A percentile compares a stretch with the other conserved stretches of the same genome.
phyloP scores from a whole-genome alignment of 2,329 filamentous ascomycete genomes.

The Dactylonectria macrodidyma region DNA sequence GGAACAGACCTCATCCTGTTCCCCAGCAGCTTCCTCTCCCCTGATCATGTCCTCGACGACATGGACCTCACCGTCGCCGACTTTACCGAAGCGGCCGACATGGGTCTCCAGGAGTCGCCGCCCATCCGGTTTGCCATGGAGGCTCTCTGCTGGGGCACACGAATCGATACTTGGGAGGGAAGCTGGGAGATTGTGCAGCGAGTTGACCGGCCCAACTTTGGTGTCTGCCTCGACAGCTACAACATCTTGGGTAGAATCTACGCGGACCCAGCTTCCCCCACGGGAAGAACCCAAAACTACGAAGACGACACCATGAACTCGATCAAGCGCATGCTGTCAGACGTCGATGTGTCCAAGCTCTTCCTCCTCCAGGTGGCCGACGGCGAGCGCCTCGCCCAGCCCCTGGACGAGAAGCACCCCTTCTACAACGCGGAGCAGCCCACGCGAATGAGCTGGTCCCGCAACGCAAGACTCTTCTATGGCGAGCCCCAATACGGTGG shows the following conservation, averaged over 20 bases:
- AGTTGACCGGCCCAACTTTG: constrained; percentile 80
- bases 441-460: constrained; percentile 80
- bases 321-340: constrained; percentile 66
- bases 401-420: constrained; percentile 67
- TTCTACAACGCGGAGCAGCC: constrained; percentile 55
- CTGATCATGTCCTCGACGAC: constrained; percentile 60
- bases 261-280: constrained; percentile 73
- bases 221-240: constrained; percentile 83
- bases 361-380: constrained; percentile 86
- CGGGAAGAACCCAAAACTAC: constrained; percentile 68
- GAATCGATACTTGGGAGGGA: constrained; percentile 79
- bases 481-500: constrained; percentile 72
- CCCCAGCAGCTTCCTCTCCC: constrained; percentile 78
- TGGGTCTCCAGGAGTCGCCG: constrained; percentile 71
- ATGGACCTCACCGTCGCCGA: constrained; percentile 73
- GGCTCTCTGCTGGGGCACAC: constrained; percentile 79
- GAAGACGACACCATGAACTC: constrained; percentile 69
- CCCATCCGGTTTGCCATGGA: constrained; percentile 81
- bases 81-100: constrained; percentile 75
- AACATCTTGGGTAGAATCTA: constrained; percentile 82
- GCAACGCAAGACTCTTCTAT: constrained; percentile 76
- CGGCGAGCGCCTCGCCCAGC: constrained; percentile 73
- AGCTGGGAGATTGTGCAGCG: constrained; percentile 77
- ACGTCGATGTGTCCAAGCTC: constrained; percentile 74
- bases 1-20: constrained; percentile 82